phyloP scores from a whole-genome alignment of 768 basidiomycete species.

The Pleurotus pulmonarius region DNA sequence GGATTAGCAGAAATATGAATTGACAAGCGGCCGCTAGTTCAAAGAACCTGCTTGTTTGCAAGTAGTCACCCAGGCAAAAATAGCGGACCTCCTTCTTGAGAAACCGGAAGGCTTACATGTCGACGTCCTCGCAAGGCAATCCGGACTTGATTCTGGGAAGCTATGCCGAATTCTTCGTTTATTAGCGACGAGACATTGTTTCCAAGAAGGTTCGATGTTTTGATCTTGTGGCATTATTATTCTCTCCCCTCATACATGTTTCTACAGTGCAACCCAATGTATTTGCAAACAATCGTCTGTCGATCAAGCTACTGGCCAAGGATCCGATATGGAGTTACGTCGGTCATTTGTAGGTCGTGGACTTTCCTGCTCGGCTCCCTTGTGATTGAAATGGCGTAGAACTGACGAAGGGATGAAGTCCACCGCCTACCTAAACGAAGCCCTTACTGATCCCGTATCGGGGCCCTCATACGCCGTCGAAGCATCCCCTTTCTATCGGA shows the following conservation, averaged over 20 bases:
- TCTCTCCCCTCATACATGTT: not conserved
- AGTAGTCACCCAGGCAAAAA: constrained; percentile 28
- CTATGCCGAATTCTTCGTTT: constrained; percentile 34
- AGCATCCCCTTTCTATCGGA: constrained; percentile 13
- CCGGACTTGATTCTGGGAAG: constrained; percentile 31
- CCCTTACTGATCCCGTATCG: constrained; percentile 7
- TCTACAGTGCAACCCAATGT: constrained; percentile 28
- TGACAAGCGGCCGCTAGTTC: constrained; percentile 13
- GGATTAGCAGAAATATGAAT: too few species aligned
- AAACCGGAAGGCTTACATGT: constrained; percentile 32
- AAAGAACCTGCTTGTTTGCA: constrained; percentile 29
- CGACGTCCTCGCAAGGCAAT: constrained; percentile 22
- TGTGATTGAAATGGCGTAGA: constrained; percentile 1
- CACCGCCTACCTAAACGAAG: constrained; percentile 24
- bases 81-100: constrained; percentile 34
- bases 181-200: constrained; percentile 37
- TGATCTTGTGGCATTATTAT: not conserved
- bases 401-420: constrained; percentile 19
- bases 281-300: constrained; percentile 40
- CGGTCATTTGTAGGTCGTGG: constrained; percentile 20
- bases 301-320: constrained; percentile 26
- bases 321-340: constrained; percentile 24
- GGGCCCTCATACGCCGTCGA: constrained; percentile 6
- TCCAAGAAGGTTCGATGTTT: constrained; percentile 28
- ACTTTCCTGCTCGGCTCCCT: not conserved